Evolutionary conservation across 805 yeast genomes (phyloP).

Genomic region (Ogataea paraovalis): DNA sequence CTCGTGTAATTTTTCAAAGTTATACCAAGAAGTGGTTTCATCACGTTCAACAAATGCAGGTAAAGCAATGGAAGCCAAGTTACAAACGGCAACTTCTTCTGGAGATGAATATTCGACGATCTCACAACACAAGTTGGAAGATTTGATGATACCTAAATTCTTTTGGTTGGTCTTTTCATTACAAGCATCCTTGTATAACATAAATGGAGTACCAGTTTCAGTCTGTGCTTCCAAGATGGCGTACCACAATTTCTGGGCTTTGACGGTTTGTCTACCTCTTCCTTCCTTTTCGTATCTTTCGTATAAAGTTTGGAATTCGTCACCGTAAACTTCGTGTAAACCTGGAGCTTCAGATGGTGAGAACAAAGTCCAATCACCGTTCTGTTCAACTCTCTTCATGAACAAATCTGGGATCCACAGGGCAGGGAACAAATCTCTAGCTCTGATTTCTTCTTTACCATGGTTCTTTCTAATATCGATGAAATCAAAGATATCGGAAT

Average conservation of each 20-base stretch:
- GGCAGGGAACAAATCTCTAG: slow-evolving; percentile 60
- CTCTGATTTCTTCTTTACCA: slow-evolving; percentile 61
- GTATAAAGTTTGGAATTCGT: slow-evolving; percentile 50
- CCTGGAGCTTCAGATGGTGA: slow-evolving; percentile 60
- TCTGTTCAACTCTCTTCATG: slow-evolving; percentile 56
- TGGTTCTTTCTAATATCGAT: slow-evolving; percentile 59
- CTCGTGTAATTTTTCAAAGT: slow-evolving; percentile 53
- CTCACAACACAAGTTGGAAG: slow-evolving; percentile 61
- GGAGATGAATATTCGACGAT: slow-evolving; percentile 58
- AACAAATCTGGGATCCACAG: slow-evolving; percentile 61
- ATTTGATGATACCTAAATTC: slow-evolving; percentile 56
- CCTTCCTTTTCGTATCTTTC: slow-evolving; percentile 48
- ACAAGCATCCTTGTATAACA: slow-evolving; percentile 62
- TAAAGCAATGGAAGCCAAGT: slow-evolving; percentile 56
- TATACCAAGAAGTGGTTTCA: slow-evolving; percentile 41
- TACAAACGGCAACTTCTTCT: slow-evolving; percentile 59
- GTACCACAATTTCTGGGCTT: slow-evolving; percentile 61
- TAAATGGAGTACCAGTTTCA: slow-evolving; percentile 63
- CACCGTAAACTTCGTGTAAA: slow-evolving; percentile 51
- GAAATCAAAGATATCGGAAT: slow-evolving; percentile 54
- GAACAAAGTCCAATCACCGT: slow-evolving; percentile 54
- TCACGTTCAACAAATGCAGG: slow-evolving; percentile 52
- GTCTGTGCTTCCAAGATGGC: slow-evolving; percentile 59
- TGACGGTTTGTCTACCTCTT: slow-evolving; percentile 45
- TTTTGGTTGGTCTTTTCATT: slow-evolving; percentile 55